Base-by-base conservation (phyloP, 345 rosid genomes). In the Mercurialis annua region DNA sequence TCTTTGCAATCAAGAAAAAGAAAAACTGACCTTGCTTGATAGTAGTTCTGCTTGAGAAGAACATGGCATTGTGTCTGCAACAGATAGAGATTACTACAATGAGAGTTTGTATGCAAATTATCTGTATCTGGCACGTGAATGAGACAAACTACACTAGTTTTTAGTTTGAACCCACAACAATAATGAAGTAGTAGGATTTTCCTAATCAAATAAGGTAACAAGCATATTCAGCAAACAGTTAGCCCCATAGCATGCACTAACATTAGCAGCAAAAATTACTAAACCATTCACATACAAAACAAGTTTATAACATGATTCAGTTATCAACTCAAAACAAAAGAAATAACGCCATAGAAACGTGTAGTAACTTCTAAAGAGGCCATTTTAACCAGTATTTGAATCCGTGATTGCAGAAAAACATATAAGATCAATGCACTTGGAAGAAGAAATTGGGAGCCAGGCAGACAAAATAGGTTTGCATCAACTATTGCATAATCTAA, bases 51-150 rank as follows among this genome's bases (percentile, higher is more conserved):
- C 60, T 62, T 76, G 77, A 16, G 84, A 79, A 23, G 80, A 73
- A 74, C 71, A 81, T 10, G 84, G 80, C 76, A 83, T 70, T 65
- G 46, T 66, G 30, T 76, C 87, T 85, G 82, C 84, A 76, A 63
- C 42, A 66, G 58, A 42, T 48, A 42, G 31, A 69, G 55, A 65
- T 61, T 18, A 52, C 20, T 20, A 50, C 30, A 60, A 34, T 47
- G 3, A 55, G 33, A 21, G 56, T 43, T 31, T 49, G n/a, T 46
- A 38, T 42, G 23, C 31, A 14, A 18, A 33, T 18, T 5, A 31
- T 54, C 47, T 58, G n/a, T 24, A 40, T 9, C 29, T 14, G 6
- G 24, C 46, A 14, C 6, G 68, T 14, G 31, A 11, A 34, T 10
- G 16, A 66, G 65, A 56, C 46, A 29, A 10, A 51, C 16, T 1